Base-by-base conservation (phyloP, 1,284 basidiomycete species). In the Cutaneotrichosporon sp. region DNA sequence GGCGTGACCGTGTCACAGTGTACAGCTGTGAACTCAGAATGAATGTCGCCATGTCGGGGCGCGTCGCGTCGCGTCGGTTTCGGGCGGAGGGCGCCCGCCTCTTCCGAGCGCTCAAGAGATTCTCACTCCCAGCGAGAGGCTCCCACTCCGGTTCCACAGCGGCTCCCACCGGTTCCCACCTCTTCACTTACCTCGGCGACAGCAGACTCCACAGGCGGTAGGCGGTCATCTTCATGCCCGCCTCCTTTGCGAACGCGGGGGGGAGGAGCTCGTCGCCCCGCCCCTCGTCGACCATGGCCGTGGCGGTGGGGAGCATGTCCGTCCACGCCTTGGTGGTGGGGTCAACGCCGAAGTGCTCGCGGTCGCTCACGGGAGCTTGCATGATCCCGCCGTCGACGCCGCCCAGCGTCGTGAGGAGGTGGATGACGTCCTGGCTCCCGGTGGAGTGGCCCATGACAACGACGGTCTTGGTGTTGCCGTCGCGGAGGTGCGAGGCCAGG, bases 391-490 rank as follows among this genome's bases (percentile, higher is more conserved):
- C 76, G 13, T 73, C 60, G 42, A 77, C 71, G 9, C 42, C 31
- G n/a, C 67, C 47, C 5, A 5, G 13, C 16, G 67, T 65, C 27
- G 71, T 67, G 33, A 80, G 71, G 68, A 78, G 80, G 50, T 73
- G 71, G 20, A 79, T 75, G 24, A 77, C 72, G 58, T 80, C 78
- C 65, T 81, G 80, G 14, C 72, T 77, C 13, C 80, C 80, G 7
- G 80, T 81, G 4, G 75, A 77, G 61, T 80, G 79, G 43, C 79
- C 79, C 73, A 79, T 76, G 18, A 79, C 49, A 1, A 80, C 70
- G 33, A 80, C 53, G 4, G 59, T 71, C 36, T 13, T 59, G 67
- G 59, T 55, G 74, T 77, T 75, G 18, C 55, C 51, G 1, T 45
- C 36, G 27, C 68, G 58, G 14, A 79, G 68, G 55, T 77, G 74